phyloP scores from a whole-genome alignment of 2,329 filamentous ascomycete genomes.

The Didymella sp. region DNA sequence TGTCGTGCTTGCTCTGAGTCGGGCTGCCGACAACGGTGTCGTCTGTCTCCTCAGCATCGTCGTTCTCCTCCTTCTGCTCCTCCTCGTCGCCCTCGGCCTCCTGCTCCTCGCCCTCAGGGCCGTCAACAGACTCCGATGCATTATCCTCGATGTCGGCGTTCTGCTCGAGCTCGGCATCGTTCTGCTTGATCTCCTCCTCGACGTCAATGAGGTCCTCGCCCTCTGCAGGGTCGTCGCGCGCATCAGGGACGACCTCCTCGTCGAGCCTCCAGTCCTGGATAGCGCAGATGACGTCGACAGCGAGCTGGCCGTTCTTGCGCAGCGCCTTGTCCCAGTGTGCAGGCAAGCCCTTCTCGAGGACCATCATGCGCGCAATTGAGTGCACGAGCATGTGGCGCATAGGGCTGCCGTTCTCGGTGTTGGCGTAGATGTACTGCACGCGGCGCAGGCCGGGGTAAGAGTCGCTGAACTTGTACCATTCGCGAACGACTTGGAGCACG shows the following conservation, averaged over 20 bases:
- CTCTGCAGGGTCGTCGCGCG: slow-evolving; percentile 53
- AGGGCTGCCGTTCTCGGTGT: slow-evolving; percentile 55
- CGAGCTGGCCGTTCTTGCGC: slow-evolving; percentile 62
- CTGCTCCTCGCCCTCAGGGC: slow-evolving; percentile 30
- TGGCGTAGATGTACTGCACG: slow-evolving; percentile 61
- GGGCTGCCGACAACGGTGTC: slow-evolving; percentile 22
- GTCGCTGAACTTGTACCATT: slow-evolving; percentile 61
- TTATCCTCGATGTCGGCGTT: slow-evolving; percentile 35
- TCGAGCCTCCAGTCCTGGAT: slow-evolving; percentile 63
- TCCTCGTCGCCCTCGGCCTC: slow-evolving; percentile 35
- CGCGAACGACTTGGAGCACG: slow-evolving; percentile 58
- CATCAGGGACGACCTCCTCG: slow-evolving; percentile 58
- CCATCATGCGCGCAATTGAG: slow-evolving; percentile 59
- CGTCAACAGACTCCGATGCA: slow-evolving; percentile 20
- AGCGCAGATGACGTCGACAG: slow-evolving; percentile 61
- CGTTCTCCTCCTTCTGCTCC: slow-evolving; percentile 7
- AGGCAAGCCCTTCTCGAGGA: slow-evolving; percentile 59
- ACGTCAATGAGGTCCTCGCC: slow-evolving; percentile 47
- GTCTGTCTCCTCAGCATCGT: slow-evolving; percentile 17
- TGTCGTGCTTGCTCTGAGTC: slow-evolving; percentile 22
- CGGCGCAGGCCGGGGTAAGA: slow-evolving; percentile 60
- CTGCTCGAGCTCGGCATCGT: slow-evolving; percentile 42
- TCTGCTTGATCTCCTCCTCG: slow-evolving; percentile 47
- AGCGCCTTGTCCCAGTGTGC: slow-evolving; percentile 63
- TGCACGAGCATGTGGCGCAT: slow-evolving; percentile 60